Evolutionary conservation across 768 basidiomycete species (phyloP), one percentile per base, ranked within the genome.

Genomic region (Kwoniella shandongensis): DNA sequence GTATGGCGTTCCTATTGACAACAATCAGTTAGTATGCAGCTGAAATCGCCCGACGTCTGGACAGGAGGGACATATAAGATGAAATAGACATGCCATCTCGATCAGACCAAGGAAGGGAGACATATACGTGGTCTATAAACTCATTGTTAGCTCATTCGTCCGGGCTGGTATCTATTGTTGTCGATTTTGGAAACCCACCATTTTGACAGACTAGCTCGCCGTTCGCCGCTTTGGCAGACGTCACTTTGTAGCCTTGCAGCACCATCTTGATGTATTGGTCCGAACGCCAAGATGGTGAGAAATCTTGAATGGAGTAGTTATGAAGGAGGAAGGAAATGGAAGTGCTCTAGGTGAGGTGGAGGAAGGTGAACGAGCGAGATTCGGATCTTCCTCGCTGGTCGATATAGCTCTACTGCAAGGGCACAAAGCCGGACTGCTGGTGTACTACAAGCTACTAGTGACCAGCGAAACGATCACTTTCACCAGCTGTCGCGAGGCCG

Each of bases 71-170:
- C 40, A 8, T 42, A 17, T 3, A 27, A 18, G 12, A 51, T 18
- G 20, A 44, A 23, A 38, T 20, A 22, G 17, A 66, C 71, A 42
- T 65, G 69, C 91, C 90, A 74, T 96, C 92, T 60, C 93, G 85
- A 59, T 88, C 82, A 54, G 86, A 83, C 91, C 91, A 97, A 60
- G 86, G 88, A 27, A 91, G 88, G 29, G 93, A 91, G 79, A 91
- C 91, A 75, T 96, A 98, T 67, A 97, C 93, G 79, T 97, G 92
- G 78, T 97, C 94, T 96, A 54, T 20, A 25, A 48, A 18, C 23
- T 45, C 44, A 32, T 49, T n/a, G 17, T 61, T 44, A 51, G 40
- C 44, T 29, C 32, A 20, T 18, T 13, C 13, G 49, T 42, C n/a
- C 18, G 11, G 18, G 11, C 25, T 39, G 25, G n/a, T n/a, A 45